A percentile compares a stretch with the other conserved stretches of the same genome.
These are phyloP conservation scores for Protomyces pachydermus DNA, from an alignment of 1,139 yeast genomes.

Conservation along the genomic window DNA sequence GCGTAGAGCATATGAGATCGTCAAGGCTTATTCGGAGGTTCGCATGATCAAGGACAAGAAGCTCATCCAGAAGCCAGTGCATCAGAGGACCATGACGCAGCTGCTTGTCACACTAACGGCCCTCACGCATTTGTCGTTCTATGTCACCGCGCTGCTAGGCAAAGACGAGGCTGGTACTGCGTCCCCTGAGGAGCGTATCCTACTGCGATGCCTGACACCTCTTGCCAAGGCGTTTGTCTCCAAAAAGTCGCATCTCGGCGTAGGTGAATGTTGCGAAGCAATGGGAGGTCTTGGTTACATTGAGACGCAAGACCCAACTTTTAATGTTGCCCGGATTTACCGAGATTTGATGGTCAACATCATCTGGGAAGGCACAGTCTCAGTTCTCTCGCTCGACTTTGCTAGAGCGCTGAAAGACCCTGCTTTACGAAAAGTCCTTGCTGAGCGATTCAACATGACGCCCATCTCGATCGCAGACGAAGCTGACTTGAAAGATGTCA, in stretches of 20 bases:
- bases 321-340: conserved; percentile 37
- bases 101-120: neutral
- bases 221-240: conserved; percentile 37
- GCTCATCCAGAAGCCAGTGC: neutral
- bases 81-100: neutral
- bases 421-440: neutral
- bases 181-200: conserved; percentile 31
- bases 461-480: neutral
- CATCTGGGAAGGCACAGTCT: conserved; percentile 38
- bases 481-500: neutral
- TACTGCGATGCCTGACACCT: conserved; percentile 37
- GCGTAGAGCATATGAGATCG: conserved; percentile 38
- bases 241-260: conserved; percentile 35
- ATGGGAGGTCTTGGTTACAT: conserved; percentile 40
- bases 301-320: conserved; percentile 36
- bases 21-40: conserved; percentile 27
- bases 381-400: neutral
- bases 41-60: neutral
- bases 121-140: neutral
- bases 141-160: conserved; percentile 34
- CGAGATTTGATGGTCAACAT: conserved; percentile 39
- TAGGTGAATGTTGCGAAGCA: conserved; percentile 40
- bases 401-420: neutral
- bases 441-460: neutral
- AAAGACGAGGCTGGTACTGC: conserved; percentile 33